Percentiles rank a stretch among this genome's conserved stretches.
Evolutionary conservation across 352 stramenopile species (phyloP).

Genomic region (Globisporangium takayamanum): DNA sequence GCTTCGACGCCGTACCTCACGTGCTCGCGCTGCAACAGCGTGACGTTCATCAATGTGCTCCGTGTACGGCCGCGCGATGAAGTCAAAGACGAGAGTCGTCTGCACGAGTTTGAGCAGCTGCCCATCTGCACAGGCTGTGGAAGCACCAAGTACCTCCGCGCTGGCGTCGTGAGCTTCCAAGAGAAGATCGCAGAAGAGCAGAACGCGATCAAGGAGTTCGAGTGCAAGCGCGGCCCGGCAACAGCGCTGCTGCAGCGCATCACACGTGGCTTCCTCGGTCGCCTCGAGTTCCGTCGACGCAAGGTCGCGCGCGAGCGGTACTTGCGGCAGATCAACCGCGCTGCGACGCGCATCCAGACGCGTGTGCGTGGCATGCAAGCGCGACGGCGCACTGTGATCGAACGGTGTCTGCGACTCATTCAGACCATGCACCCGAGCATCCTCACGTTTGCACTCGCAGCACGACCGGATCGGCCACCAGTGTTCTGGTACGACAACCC

Average conservation of each 20-base stretch:
- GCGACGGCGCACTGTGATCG: constrained; percentile 41
- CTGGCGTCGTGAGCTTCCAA: constrained; percentile 69
- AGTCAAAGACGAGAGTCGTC: constrained; percentile 10
- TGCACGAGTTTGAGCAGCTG: constrained; percentile 47
- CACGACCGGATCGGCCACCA: constrained; percentile 25
- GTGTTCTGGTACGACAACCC: constrained; percentile 81
- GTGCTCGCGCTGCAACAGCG: constrained; percentile 70
- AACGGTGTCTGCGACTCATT: constrained; percentile 63
- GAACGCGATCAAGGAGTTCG: constrained; percentile 55
- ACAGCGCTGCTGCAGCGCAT: constrained; percentile 56
- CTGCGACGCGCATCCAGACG: constrained; percentile 52
- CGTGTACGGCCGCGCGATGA: constrained; percentile 23
- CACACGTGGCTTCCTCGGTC: constrained; percentile 51
- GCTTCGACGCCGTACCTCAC: constrained; percentile 70
- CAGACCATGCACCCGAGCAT: constrained; percentile 47
- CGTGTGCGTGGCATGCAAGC: constrained; percentile 58
- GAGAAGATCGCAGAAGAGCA: constrained; percentile 67
- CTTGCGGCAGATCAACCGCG: constrained; percentile 40
- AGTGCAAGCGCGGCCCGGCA: constrained; percentile 42
- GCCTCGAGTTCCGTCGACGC: constrained; percentile 39
- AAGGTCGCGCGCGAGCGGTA: constrained; percentile 43
- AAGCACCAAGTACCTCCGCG: constrained; percentile 60
- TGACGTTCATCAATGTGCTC: constrained; percentile 66
- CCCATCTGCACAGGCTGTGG: constrained; percentile 56
- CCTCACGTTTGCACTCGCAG: constrained; percentile 28